Base-by-base conservation (phyloP, 1,284 basidiomycete genomes). In the Sanguinoderma infundibulare region DNA sequence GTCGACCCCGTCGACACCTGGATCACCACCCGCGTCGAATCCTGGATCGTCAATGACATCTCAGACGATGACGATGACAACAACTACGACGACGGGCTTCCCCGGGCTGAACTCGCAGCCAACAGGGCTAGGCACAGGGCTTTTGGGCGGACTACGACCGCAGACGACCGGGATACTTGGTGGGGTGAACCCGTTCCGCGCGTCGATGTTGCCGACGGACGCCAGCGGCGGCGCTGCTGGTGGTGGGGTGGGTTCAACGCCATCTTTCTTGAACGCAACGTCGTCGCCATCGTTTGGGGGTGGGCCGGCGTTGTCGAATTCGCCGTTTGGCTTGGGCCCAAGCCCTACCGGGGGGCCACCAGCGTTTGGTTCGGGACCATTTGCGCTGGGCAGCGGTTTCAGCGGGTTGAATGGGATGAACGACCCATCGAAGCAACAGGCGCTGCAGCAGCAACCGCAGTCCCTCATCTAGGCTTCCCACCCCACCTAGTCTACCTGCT, bases 141-240 rank as follows among this genome's bases (percentile, higher is more conserved):
- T 85, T 8, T 88, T 89, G 17, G 79, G 81, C 32, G 89, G 91
- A 5, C 77, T 94, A 32, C 80, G 90, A 34, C 89, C 91, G 5
- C 91, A 94, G 69, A 81, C 83, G 70, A 92, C 90, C 3, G 90
- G 90, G 5, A 35, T 68, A 24, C 75, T 74, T 14, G 87, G 86
- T 17, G 79, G 77, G 28, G 86, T 85, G 9, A 94, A 93, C 68
- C 91, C 92, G 8, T 94, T 94, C 80, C 83, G 91, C 47, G 85
- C 87, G 40, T 73, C 75, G 20, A 74, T 76, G 72, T 72, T 77
- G 60, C 59, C 72, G 46, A 56, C 67, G 39, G 64, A 65, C 5
- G 55, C 57, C 1, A 26, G 51, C 15, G 34, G 53, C 5, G 47
- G 38, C 5, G 51, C 50, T n/a, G n/a, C n/a, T 17, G 58, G 58